Conservation (phyloP, 2,329 filamentous ascomycete species). For the Ophiocordyceps camponoti-rufipedis region DNA sequence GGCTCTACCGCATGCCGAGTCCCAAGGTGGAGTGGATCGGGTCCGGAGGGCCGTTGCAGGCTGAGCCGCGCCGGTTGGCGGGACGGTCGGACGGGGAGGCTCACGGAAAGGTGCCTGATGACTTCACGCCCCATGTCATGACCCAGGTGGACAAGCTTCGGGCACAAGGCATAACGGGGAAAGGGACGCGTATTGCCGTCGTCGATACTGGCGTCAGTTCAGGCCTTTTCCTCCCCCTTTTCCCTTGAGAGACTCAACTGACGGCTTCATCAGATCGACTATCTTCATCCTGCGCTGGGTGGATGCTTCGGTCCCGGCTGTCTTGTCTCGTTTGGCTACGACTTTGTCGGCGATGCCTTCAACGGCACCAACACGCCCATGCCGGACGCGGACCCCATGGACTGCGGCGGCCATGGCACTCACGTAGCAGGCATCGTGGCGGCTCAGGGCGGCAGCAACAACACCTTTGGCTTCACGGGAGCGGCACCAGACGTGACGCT, state of each 20-base stretch:
- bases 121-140: conserved; percentile 33
- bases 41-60: conserved; percentile 4
- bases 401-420: conserved; percentile 40
- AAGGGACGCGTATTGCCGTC: conserved; percentile 32
- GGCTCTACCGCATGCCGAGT: conserved; percentile 24
- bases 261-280: conserved; percentile 30
- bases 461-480: conserved; percentile 35
- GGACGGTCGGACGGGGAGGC: conserved; percentile 6
- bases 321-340: conserved; percentile 36
- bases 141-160: conserved; percentile 36
- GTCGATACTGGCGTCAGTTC: conserved; percentile 33
- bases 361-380: conserved; percentile 18
- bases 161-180: conserved; percentile 27
- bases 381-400: conserved; percentile 33
- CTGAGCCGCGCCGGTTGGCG: conserved; percentile 6
- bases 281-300: conserved; percentile 43
- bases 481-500: conserved; percentile 37
- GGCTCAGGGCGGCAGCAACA: conserved; percentile 32
- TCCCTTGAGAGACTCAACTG: neutral
- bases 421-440: conserved; percentile 46
- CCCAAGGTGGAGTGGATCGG: conserved; percentile 27
- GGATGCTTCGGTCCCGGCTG: conserved; percentile 43
- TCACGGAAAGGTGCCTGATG: conserved; percentile 11
- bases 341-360: conserved; percentile 38
- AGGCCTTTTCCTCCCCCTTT: neutral